Conservation (phyloP, 1,139 yeast species). For the Diutina neorugosa region DNA sequence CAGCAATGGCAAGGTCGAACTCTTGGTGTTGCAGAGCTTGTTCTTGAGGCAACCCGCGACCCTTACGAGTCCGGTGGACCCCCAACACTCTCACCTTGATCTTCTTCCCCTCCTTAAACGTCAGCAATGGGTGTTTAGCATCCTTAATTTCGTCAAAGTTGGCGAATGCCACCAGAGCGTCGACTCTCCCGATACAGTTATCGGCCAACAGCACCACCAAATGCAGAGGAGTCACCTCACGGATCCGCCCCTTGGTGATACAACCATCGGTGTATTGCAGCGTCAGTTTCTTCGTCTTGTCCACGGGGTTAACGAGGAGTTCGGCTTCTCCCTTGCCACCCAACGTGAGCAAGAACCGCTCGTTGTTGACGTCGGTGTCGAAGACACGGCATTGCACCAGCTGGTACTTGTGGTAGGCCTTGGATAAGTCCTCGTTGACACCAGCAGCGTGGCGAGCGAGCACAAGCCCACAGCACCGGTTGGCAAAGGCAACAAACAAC, state of each 20-base stretch:
- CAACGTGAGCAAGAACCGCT: conserved; percentile 46
- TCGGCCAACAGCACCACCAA: conserved; percentile 69
- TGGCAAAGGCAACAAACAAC: conserved; percentile 73
- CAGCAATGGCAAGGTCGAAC: neutral
- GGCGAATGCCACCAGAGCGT: conserved; percentile 60
- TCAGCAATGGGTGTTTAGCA: conserved; percentile 43
- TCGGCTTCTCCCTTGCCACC: neutral
- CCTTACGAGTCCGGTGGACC: conserved; percentile 60
- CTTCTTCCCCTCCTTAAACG: conserved; percentile 46
- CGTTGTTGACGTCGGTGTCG: conserved; percentile 53
- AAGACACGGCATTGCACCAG: conserved; percentile 56
- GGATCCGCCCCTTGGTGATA: conserved; percentile 47
- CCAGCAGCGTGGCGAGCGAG: conserved; percentile 64
- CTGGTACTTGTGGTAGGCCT: conserved; percentile 49
- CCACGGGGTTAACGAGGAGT: conserved; percentile 54
- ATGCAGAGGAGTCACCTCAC: conserved; percentile 60
- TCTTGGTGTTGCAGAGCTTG: conserved; percentile 30
- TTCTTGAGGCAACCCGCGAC: conserved; percentile 57
- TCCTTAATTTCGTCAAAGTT: conserved; percentile 44
- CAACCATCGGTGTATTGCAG: conserved; percentile 51
- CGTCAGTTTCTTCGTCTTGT: conserved; percentile 30
- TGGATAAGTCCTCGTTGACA: conserved; percentile 42
- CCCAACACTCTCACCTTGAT: conserved; percentile 65
- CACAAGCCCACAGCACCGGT: conserved; percentile 71
- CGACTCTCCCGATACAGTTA: conserved; percentile 71